Evolutionary conservation across 2,329 filamentous ascomycete genomes (phyloP), one percentile per base, ranked within the genome.

Genomic region (Colletotrichum somersetense): DNA sequence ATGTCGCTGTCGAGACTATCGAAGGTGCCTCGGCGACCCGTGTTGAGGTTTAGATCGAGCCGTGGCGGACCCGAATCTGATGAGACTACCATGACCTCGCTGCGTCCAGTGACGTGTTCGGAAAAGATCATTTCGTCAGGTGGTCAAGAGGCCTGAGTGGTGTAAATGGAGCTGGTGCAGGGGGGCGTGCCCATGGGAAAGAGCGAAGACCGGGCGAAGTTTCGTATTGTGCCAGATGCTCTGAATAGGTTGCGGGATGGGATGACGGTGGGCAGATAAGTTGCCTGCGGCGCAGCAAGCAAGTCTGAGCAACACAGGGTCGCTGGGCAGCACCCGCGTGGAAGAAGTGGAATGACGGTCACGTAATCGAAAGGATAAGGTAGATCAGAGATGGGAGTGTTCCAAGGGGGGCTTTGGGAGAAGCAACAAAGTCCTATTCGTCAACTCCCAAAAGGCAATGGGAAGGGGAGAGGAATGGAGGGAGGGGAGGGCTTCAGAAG

Each of bases 1-100:
- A 61, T 59, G 26, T 62, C 55, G 46, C 69, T 65, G 33, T 66
- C 65, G 50, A 74, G 72, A n/a, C 67, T 67, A 48, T 62, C 67
- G 50, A 74, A 74, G 10, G 67, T 73, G 30, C 71, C 71, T 20
- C 67, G 62, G n/a, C 67, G 66, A 52, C 67, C 57, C 42, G 42
- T 48, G 42, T 35, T 46, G 42, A 71, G 61, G 18, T 65, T 48
- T 10, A 74, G 61, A 55, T 74, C 72, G 35, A 74, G 68, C 33
- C 72, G 63, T 3, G 68, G 73, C 11, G 73, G 71, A 16, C 68
- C 73, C 16, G 64, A 57, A 20, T 63, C 57, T 14, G 72, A 68
- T 26, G 73, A 74, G 44, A 71, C 68, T 18, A 74, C 57, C 61
- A 71, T 69, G 35, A 74, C 73, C 62, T 74, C 72, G 55, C 52